Evolutionary conservation across 768 basidiomycete species (phyloP).

Genomic region (Sporobolomyces phaffii): DNA sequence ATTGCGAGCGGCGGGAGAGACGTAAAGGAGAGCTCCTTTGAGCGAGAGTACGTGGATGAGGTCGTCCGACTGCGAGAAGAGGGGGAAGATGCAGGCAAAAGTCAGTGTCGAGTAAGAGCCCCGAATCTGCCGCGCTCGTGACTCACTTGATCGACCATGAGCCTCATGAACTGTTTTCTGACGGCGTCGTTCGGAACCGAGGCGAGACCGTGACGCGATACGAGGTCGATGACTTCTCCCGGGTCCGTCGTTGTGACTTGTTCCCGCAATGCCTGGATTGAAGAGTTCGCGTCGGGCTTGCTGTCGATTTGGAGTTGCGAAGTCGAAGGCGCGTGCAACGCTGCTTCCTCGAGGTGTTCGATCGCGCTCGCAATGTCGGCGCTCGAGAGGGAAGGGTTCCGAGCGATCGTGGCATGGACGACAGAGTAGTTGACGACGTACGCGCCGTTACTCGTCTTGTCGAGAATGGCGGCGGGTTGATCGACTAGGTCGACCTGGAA

Average conservation of each 20-base stretch:
- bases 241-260: slow-evolving; percentile 14
- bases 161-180: slow-evolving; percentile 47
- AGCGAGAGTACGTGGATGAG: slow-evolving; percentile 86
- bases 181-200: slow-evolving; percentile 43
- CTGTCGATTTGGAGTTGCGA: slow-evolving; percentile 33
- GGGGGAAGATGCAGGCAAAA: slow-evolving; percentile 2
- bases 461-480: slow-evolving; percentile 75
- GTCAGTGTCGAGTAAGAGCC: neutral
- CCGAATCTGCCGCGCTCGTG: too few species aligned
- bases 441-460: slow-evolving; percentile 61
- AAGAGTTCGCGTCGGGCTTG: slow-evolving; percentile 21
- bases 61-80: slow-evolving; percentile 50
- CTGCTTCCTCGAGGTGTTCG: slow-evolving; percentile 21
- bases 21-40: slow-evolving; percentile 87
- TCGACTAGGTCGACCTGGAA: slow-evolving; percentile 90
- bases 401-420: slow-evolving; percentile 21
- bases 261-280: slow-evolving; percentile 9
- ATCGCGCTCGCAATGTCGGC: slow-evolving; percentile 2
- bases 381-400: slow-evolving; percentile 4
- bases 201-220: slow-evolving; percentile 33
- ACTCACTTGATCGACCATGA: slow-evolving; percentile 50
- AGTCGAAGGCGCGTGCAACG: neutral
- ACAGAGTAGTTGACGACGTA: slow-evolving; percentile 61
- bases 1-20: slow-evolving; percentile 69
- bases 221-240: slow-evolving; percentile 26